Evolutionary conservation across 495 filamentous ascomycete species (phyloP).

Genomic region (Penicillium arizonense): DNA sequence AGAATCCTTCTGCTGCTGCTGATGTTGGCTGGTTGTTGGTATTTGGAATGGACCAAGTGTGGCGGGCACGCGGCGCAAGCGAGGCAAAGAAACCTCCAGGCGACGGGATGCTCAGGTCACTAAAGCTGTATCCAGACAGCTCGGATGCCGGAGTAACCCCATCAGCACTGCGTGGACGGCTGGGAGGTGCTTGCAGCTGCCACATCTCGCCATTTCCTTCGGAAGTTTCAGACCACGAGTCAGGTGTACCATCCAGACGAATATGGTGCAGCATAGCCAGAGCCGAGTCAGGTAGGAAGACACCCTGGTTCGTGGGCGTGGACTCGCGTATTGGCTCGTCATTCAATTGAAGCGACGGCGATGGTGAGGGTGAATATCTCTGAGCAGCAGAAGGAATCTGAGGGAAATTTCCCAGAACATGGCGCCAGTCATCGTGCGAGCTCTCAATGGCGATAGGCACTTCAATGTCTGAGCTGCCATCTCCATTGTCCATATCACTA

Average conservation of each 20-base stretch:
- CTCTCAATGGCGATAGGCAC: conserved; percentile 39
- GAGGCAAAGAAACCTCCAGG: conserved; percentile 90
- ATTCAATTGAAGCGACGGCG: conserved; percentile 8
- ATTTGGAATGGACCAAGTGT: conserved; percentile 67
- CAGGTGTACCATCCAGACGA: conserved; percentile 52
- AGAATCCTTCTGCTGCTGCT: conserved; percentile 80
- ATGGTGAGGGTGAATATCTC: conserved; percentile 12
- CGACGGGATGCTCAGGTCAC: conserved; percentile 78
- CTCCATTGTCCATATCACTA: conserved; percentile 11
- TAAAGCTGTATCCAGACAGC: conserved; percentile 56
- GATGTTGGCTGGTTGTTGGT: conserved; percentile 62
- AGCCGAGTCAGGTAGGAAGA: conserved; percentile 76
- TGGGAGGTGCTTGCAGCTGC: conserved; percentile 31
- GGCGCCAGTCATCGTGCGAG: conserved; percentile 36
- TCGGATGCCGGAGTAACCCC: conserved; percentile 46
- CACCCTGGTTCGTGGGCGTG: conserved; percentile 55
- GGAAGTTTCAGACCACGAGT: conserved; percentile 42
- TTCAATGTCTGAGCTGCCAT: conserved; percentile 18
- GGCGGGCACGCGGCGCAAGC: conserved; percentile 64
- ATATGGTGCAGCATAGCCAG: conserved; percentile 75
- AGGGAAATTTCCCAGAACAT: conserved; percentile 39
- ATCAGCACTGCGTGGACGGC: conserved; percentile 40
- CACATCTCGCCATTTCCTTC: conserved; percentile 52
- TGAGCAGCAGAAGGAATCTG: conserved; percentile 25
- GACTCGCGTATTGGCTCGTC: conserved; percentile 30